A percentile compares a stretch with the other conserved stretches of the same genome.
Conservation (phyloP, 1,139 yeast species). For the Sugiyamaella pinicola region DNA sequence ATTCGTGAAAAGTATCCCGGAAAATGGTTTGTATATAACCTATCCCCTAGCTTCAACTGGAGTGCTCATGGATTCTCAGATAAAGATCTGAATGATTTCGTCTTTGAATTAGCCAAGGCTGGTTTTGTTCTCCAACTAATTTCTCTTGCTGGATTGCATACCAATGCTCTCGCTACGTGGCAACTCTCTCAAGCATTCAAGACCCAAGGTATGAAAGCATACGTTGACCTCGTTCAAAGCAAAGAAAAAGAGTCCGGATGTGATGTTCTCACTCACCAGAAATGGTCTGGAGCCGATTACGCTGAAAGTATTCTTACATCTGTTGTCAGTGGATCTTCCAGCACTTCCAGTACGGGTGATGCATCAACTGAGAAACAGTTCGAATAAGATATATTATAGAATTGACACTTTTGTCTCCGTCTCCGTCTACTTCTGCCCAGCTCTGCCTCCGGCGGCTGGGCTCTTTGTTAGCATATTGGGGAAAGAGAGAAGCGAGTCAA, state of each 20-base stretch:
- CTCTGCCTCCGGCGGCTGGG: too few relatives aligned
- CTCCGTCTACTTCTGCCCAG: too few relatives aligned
- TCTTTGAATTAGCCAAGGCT: slow-evolving; percentile 56
- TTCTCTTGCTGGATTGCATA: slow-evolving; percentile 58
- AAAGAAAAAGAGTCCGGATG: slow-evolving; percentile 50
- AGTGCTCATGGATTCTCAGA: slow-evolving; percentile 55
- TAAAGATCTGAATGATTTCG: slow-evolving; percentile 50
- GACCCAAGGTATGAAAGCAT: slow-evolving; percentile 57
- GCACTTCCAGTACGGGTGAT: slow-evolving; percentile 51
- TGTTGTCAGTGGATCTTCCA: slow-evolving; percentile 51
- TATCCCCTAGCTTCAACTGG: slow-evolving; percentile 64
- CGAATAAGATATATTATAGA: slow-evolving; percentile 13
- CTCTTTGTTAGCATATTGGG: too few relatives aligned
- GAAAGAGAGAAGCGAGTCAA: too few relatives aligned
- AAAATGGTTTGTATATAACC: slow-evolving; percentile 58
- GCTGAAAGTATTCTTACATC: slow-evolving; percentile 50
- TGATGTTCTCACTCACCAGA: slow-evolving; percentile 60
- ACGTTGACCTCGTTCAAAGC: slow-evolving; percentile 54
- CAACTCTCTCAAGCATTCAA: slow-evolving; percentile 52
- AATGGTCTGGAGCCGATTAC: slow-evolving; percentile 62
- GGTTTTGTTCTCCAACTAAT: slow-evolving; percentile 59
- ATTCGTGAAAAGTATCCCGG: slow-evolving; percentile 54
- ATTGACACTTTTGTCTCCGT: too few relatives aligned
- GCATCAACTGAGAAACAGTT: slow-evolving; percentile 50
- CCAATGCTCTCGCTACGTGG: slow-evolving; percentile 54